phyloP scores from a whole-genome alignment of 805 yeast genomes.

The Wickerhamomyces bovis region DNA sequence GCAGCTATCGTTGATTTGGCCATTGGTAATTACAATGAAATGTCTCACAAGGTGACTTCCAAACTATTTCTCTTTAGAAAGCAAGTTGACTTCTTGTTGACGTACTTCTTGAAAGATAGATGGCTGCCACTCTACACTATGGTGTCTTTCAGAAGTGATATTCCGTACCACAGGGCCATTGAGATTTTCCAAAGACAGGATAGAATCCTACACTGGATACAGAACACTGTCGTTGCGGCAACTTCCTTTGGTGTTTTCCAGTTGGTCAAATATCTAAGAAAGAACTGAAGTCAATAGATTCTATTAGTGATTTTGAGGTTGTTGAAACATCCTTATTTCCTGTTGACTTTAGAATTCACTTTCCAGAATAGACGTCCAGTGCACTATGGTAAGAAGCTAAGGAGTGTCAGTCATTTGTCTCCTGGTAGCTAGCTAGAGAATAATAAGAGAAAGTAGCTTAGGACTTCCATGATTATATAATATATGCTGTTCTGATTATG shows the following conservation, averaged over 20 bases:
- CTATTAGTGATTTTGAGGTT: too few relatives aligned
- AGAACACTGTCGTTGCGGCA: constrained; percentile 11
- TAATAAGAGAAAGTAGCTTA: too few relatives aligned
- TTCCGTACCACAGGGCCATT: constrained; percentile 68
- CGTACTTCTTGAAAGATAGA: constrained; percentile 47
- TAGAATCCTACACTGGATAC: constrained; percentile 32
- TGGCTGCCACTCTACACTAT: constrained; percentile 90
- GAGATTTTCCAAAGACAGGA: constrained; percentile 49
- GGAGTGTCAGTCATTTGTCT: too few relatives aligned
- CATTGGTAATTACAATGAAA: constrained; percentile 74
- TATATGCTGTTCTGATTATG: neutral
- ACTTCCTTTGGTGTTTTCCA: neutral
- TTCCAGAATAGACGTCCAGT: too few relatives aligned
- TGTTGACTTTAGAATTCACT: too few relatives aligned
- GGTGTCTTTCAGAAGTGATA: constrained; percentile 86
- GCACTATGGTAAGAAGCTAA: too few relatives aligned
- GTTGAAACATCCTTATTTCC: too few relatives aligned
- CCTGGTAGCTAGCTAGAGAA: too few relatives aligned
- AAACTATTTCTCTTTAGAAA: constrained; percentile 58
- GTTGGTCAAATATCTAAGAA: neutral
- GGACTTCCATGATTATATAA: too few relatives aligned
- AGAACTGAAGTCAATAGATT: neutral
- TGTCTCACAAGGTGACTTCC: constrained; percentile 76
- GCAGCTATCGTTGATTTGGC: constrained; percentile 75
- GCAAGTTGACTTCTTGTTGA: constrained; percentile 57